A percentile compares a stretch with the other conserved stretches of the same genome.
phyloP scores from a whole-genome alignment of 306 rosid genomes.

The Vigna hirtella region DNA sequence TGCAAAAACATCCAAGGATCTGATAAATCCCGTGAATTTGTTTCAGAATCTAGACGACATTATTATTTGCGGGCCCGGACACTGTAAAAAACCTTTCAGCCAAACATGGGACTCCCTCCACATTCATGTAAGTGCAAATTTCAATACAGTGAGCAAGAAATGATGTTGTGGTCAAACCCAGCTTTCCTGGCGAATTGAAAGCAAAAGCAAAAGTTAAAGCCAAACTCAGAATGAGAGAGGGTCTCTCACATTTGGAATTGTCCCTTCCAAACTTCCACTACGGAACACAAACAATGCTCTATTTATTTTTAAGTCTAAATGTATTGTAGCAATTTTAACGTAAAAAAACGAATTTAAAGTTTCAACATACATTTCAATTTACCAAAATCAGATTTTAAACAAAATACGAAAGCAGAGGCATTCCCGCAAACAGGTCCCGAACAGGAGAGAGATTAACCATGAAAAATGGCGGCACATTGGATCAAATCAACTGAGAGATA shows the following conservation, averaged over 20 bases:
- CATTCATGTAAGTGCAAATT: constrained; percentile 33
- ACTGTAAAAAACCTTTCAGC: constrained; percentile 41
- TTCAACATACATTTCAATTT: background rate
- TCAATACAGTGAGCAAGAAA: background rate
- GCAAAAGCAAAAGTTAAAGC: constrained; percentile 84
- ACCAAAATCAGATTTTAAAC: background rate
- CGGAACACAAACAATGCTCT: background rate
- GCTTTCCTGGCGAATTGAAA: constrained; percentile 56
- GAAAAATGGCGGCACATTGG: constrained; percentile 82
- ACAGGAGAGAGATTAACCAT: constrained; percentile 28
- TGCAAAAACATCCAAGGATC: constrained; percentile 31
- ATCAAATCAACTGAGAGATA: constrained; percentile 61
- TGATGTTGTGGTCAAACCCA: constrained; percentile 68
- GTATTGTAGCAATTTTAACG: background rate
- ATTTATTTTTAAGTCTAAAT: background rate
- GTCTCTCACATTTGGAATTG: background rate
- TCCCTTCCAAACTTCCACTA: background rate
- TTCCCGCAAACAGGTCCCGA: background rate
- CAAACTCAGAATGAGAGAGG: constrained; percentile 11
- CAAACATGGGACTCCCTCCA: constrained; percentile 27
- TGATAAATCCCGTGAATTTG: constrained; percentile 50
- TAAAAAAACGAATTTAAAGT: background rate
- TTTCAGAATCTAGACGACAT: constrained; percentile 44
- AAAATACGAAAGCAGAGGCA: background rate
- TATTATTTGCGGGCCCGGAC: constrained; percentile 22